Percentiles rank a stretch among this genome's conserved stretches.
Evolutionary conservation across 768 basidiomycete species (phyloP).

Genomic region (Fistulinella prunicolor): DNA sequence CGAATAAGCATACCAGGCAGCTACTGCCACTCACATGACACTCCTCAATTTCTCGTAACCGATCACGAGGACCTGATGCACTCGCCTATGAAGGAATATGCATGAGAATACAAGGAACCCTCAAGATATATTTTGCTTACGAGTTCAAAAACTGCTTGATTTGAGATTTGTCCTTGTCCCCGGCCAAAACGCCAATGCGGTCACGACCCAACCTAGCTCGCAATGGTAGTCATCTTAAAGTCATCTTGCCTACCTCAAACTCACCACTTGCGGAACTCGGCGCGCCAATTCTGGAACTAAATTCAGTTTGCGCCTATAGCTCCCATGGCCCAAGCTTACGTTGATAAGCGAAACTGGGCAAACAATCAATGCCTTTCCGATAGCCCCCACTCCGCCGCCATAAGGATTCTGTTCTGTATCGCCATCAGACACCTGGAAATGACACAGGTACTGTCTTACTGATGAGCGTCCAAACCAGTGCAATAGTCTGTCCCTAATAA

Average conservation of each 20-base stretch:
- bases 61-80: conserved; percentile 86
- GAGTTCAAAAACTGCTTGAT: conserved; percentile 74
- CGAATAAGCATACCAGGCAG: not conserved
- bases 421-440: not conserved
- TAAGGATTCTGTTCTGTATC: conserved; percentile 80
- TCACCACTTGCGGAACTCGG: conserved; percentile 93
- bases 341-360: conserved; percentile 90
- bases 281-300: conserved; percentile 79
- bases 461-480: conserved; percentile 89
- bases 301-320: not conserved
- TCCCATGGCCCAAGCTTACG: conserved; percentile 41
- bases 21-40: conserved; percentile 58
- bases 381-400: conserved; percentile 45
- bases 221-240: not conserved
- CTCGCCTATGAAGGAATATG: conserved; percentile 43
- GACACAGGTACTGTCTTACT: conserved; percentile 49
- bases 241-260: conserved; percentile 25
- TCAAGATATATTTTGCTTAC: conserved; percentile 38
- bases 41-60: conserved; percentile 90
- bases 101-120: not conserved
- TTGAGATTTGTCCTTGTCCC: conserved; percentile 52
- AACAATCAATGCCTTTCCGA: conserved; percentile 86
- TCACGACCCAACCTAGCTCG: conserved; percentile 51
- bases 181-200: conserved; percentile 55
- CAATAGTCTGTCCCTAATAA: conserved; percentile 57